Percentiles rank a stretch among this genome's conserved stretches.
Conservation (phyloP, 1,284 basidiomycete genomes). For the Irpex sp. region DNA sequence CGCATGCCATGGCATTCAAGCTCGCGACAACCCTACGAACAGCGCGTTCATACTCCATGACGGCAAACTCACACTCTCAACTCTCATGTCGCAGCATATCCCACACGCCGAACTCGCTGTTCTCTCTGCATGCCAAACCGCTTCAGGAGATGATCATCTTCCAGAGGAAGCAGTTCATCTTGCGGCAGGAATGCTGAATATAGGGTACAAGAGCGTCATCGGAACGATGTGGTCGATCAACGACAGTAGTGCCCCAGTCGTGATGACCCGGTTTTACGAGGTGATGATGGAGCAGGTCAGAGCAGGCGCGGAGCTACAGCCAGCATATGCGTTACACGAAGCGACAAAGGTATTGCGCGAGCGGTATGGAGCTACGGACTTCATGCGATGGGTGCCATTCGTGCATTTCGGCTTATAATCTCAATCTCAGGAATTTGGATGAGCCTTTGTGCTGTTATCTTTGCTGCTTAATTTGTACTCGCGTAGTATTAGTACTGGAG, state of each 20-base stretch:
- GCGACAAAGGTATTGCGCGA: neutral
- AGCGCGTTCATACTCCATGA: constrained; percentile 16
- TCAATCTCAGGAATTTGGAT: too few species aligned
- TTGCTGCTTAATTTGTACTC: too few species aligned
- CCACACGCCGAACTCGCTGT: neutral
- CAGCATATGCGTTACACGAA: neutral
- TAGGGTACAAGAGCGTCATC: neutral
- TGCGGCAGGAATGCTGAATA: neutral
- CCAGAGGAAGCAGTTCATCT: neutral
- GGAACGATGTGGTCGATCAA: neutral
- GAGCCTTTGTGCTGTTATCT: too few species aligned
- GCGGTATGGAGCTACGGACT: neutral
- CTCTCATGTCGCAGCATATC: constrained; percentile 9
- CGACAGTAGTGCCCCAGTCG: neutral
- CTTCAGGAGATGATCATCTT: neutral
- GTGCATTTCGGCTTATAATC: neutral
- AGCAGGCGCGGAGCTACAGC: neutral
- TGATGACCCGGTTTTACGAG: neutral
- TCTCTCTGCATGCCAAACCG: neutral
- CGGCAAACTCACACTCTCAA: constrained; percentile 10
- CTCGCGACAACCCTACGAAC: constrained; percentile 5
- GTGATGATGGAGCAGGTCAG: neutral
- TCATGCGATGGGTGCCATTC: neutral
- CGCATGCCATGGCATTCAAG: constrained; percentile 19
- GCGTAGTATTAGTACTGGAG: too few species aligned